Conservation (phyloP, 2,329 filamentous ascomycete genomes). For the Fusarium tuaranense region DNA sequence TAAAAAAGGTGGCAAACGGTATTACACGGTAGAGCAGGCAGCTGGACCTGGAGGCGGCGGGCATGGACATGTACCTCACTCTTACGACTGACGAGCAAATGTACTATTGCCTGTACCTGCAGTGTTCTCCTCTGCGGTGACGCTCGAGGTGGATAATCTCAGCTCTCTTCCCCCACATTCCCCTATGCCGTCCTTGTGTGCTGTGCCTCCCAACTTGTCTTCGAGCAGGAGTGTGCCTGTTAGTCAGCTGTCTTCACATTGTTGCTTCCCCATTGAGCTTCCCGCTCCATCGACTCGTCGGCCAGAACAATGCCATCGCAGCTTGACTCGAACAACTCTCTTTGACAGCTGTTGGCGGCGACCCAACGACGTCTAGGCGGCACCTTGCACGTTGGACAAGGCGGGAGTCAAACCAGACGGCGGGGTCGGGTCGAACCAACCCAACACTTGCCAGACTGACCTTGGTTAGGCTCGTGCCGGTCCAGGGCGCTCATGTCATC, state of each 20-base stretch:
- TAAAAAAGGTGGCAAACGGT: not conserved
- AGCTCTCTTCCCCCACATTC: slow-evolving; percentile 8
- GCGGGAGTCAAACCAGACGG: slow-evolving; percentile 29
- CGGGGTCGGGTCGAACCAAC: slow-evolving; percentile 23
- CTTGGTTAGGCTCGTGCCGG: slow-evolving; percentile 36
- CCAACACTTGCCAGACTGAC: slow-evolving; percentile 7
- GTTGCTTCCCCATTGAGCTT: not conserved
- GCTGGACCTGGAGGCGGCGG: not conserved
- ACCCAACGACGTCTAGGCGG: slow-evolving; percentile 16
- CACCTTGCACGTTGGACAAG: slow-evolving; percentile 29
- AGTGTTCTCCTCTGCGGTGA: not conserved
- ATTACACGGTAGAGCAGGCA: not conserved
- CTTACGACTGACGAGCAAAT: not conserved
- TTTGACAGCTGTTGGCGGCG: slow-evolving; percentile 30
- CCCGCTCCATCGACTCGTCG: not conserved
- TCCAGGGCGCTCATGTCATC: slow-evolving; percentile 28
- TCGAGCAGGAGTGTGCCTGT: not conserved
- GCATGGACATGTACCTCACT: not conserved
- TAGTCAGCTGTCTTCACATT: not conserved
- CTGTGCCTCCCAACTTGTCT: not conserved
- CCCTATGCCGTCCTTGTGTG: not conserved
- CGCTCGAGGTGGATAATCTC: slow-evolving; percentile 1
- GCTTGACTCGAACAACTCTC: slow-evolving; percentile 8
- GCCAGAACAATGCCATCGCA: slow-evolving; percentile 4
- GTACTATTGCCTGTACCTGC: not conserved